Evolutionary conservation across 345 rosid genomes (phyloP).

Genomic region (Euclidium syriacum): DNA sequence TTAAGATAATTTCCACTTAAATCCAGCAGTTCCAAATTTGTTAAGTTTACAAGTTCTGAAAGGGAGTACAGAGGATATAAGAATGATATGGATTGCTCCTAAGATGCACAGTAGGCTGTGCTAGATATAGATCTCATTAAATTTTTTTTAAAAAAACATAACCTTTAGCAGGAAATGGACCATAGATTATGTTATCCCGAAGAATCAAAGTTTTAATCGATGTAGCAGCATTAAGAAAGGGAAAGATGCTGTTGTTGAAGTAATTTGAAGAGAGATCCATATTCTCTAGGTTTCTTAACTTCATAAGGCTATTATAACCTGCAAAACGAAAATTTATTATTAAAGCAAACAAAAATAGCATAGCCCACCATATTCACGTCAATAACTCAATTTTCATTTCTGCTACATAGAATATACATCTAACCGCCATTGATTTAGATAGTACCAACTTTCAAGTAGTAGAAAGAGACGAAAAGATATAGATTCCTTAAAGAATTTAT

Average conservation of each 20-base stretch:
- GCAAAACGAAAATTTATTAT: background rate
- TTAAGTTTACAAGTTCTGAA: background rate
- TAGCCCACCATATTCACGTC: too few relatives aligned
- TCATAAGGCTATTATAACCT: background rate
- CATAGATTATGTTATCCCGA: background rate
- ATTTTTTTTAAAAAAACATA: background rate
- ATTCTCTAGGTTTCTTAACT: background rate
- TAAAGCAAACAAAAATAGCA: too few relatives aligned
- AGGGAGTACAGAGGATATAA: background rate
- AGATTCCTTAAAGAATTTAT: too few relatives aligned
- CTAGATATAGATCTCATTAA: too few relatives aligned
- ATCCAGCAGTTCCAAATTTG: background rate
- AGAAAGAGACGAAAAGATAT: too few relatives aligned
- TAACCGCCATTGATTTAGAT: too few relatives aligned
- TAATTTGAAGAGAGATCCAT: background rate
- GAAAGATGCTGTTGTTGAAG: background rate
- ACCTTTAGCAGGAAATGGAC: background rate
- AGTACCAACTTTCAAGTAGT: too few relatives aligned
- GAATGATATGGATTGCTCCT: too few relatives aligned
- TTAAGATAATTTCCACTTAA: background rate
- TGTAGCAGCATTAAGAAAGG: background rate
- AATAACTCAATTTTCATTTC: too few relatives aligned
- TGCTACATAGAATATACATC: too few relatives aligned
- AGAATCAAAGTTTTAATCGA: background rate
- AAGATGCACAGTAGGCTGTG: too few relatives aligned